Percentiles rank a stretch among this genome's conserved stretches.
Conservation (phyloP, 129 eudicot species). For the Flaveria sonorensis region DNA sequence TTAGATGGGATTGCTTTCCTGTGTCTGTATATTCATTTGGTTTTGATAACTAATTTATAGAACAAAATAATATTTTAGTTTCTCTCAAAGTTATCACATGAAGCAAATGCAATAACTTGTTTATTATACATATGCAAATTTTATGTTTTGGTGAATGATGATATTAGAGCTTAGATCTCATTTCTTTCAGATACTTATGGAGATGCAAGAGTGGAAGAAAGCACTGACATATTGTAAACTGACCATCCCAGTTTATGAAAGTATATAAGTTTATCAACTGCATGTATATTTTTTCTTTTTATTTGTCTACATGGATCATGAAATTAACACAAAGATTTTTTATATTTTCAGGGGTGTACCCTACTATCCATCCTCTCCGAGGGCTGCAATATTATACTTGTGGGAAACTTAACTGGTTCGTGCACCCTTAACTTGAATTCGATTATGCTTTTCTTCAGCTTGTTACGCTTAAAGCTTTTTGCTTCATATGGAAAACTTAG, state of each 20-base stretch:
- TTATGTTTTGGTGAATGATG: background rate
- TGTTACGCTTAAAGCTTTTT: background rate
- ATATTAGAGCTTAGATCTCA: conserved; percentile 11
- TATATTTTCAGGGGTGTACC: conserved; percentile 68
- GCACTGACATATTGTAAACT: conserved; percentile 71
- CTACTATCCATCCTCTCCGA: conserved; percentile 67
- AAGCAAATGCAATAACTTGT: background rate
- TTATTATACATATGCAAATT: background rate
- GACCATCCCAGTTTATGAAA: conserved; percentile 75
- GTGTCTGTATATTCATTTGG: background rate
- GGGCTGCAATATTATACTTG: conserved; percentile 88
- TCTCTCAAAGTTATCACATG: background rate
- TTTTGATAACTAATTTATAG: background rate
- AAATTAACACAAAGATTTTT: conserved; percentile 17
- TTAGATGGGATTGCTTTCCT: background rate
- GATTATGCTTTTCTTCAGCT: background rate
- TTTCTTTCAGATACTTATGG: conserved; percentile 66
- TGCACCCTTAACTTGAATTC: background rate
- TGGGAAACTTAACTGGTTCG: conserved; percentile 90
- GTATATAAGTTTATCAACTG: conserved; percentile 42
- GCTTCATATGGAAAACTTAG: no score
- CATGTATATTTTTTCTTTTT: background rate
- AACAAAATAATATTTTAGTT: background rate
- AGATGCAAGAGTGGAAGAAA: conserved; percentile 74
- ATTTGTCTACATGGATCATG: background rate